phyloP scores from a whole-genome alignment of 805 yeast genomes.

The Candida jianshihensis region DNA sequence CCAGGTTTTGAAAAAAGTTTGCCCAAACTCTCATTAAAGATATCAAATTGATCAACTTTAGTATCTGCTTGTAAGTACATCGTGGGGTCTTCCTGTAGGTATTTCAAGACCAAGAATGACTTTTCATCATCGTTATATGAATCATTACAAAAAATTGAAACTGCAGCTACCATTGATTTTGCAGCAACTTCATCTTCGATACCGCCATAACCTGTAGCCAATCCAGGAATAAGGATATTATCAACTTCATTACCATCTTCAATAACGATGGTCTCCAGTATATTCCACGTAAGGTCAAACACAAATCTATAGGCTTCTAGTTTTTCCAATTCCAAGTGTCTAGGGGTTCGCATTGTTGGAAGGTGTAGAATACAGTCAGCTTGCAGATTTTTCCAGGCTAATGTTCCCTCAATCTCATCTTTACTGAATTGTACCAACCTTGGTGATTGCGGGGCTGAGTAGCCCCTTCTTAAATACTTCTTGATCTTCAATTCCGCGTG shows the following conservation, averaged over 20 bases:
- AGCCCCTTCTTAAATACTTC: slow-evolving; percentile 20
- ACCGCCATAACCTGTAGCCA: slow-evolving; percentile 35
- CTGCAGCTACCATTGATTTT: slow-evolving; percentile 30
- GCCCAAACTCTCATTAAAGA: slow-evolving; percentile 1
- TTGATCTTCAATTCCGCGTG: slow-evolving; percentile 20
- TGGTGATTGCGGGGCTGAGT: slow-evolving; percentile 23
- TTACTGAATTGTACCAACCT: slow-evolving; percentile 21
- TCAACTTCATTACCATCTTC: slow-evolving; percentile 4
- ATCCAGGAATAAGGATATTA: slow-evolving; percentile 28
- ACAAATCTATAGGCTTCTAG: slow-evolving; percentile 18
- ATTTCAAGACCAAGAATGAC: slow-evolving; percentile 4
- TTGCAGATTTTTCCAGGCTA: slow-evolving; percentile 23
- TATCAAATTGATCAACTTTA: neutral
- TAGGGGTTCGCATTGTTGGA: slow-evolving; percentile 35
- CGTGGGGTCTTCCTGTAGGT: slow-evolving; percentile 6
- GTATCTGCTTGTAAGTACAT: neutral
- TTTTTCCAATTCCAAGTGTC: slow-evolving; percentile 6
- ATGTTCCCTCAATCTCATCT: slow-evolving; percentile 14
- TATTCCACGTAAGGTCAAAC: slow-evolving; percentile 33
- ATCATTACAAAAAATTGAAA: slow-evolving; percentile 18
- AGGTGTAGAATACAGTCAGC: slow-evolving; percentile 28
- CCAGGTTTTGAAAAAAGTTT: slow-evolving; percentile 2
- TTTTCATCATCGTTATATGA: slow-evolving; percentile 4
- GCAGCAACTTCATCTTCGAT: slow-evolving; percentile 26
- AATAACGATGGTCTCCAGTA: slow-evolving; percentile 17